Conservation (phyloP, 495 filamentous ascomycete genomes). For the Neurospora hispaniola region DNA sequence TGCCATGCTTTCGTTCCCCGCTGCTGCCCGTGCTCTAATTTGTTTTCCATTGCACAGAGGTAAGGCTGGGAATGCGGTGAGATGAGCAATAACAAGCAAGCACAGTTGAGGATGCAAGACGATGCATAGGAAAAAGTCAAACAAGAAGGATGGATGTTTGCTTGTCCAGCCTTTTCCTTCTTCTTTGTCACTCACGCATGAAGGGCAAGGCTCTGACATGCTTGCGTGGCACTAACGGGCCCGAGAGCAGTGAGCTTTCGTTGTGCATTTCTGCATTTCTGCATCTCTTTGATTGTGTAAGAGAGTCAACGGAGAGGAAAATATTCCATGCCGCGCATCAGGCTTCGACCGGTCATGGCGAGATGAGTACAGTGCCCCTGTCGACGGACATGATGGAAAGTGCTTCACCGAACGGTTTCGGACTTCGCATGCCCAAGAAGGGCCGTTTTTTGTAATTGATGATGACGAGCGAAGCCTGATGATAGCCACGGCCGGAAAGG, state of each 20-base stretch:
- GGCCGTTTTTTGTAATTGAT: background rate
- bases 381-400: background rate
- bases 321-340: background rate
- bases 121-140: background rate
- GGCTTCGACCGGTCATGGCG: background rate
- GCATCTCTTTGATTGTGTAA: background rate
- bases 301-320: background rate
- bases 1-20: background rate
- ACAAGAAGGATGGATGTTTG: background rate
- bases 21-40: background rate
- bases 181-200: background rate
- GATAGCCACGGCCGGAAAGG: background rate
- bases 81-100: background rate
- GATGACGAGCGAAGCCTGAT: background rate
- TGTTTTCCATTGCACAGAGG: background rate
- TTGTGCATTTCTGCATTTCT: background rate
- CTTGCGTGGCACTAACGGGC: background rate
- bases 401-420: background rate
- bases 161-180: background rate
- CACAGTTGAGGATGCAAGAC: background rate
- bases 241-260: background rate
- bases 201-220: background rate
- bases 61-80: background rate
- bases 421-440: background rate
- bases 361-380: background rate